Conservation (phyloP, 2,329 filamentous ascomycete species). For the Fusarium tjaetaba region DNA sequence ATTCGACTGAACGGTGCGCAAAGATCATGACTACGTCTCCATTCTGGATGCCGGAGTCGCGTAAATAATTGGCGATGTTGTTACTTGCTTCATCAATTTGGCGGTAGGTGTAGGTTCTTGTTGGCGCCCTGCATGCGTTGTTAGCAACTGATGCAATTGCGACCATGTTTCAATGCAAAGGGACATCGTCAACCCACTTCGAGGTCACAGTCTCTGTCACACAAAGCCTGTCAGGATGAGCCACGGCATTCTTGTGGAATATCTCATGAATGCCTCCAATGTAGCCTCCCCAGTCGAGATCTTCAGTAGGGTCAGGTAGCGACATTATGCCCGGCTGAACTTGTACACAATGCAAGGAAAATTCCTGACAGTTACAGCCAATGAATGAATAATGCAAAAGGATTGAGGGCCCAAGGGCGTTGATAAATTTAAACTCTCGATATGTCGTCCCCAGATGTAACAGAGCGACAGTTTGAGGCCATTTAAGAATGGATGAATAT, state of each 20-base stretch:
- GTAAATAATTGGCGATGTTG: not conserved
- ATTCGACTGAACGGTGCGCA: not conserved
- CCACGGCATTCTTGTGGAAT: conserved; percentile 5
- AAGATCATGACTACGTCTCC: conserved; percentile 1
- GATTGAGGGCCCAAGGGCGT: not conserved
- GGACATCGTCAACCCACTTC: not conserved
- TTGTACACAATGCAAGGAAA: not conserved
- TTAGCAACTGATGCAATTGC: not conserved
- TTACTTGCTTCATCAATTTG: conserved; percentile 1
- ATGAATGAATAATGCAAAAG: not conserved
- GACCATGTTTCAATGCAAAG: not conserved
- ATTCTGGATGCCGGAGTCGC: not conserved
- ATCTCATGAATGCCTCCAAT: conserved; percentile 1
- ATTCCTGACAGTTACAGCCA: not conserved
- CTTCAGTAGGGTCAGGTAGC: not conserved
- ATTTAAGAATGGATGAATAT: not conserved
- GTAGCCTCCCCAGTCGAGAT: conserved; percentile 2
- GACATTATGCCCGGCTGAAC: not conserved
- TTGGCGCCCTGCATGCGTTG: not conserved
- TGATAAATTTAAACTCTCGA: not conserved
- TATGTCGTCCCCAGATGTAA: not conserved
- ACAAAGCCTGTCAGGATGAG: not conserved
- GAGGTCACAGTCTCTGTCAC: not conserved
- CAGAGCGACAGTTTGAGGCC: not conserved
- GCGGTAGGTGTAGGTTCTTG: not conserved